Evolutionary conservation across 2,329 filamentous ascomycete species (phyloP).

Genomic region (Apiospora marii): DNA sequence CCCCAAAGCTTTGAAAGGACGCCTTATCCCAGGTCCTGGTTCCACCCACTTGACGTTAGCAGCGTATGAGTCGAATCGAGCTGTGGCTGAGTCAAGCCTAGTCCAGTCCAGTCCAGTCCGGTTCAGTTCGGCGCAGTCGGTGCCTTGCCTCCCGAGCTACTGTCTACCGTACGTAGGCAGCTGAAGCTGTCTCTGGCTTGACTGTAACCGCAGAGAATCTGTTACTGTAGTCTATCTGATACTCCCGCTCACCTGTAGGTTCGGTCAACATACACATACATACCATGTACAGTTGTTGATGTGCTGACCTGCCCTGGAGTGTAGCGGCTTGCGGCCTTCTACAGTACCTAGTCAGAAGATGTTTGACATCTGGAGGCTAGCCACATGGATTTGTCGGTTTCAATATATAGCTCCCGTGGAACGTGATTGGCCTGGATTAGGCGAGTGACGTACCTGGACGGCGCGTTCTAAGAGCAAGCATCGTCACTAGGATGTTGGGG

Average conservation of each 20-base stretch:
- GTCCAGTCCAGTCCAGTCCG: slow-evolving; percentile 1
- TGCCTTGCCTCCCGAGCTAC: neutral
- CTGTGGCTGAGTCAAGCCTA: slow-evolving; percentile 11
- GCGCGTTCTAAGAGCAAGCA: slow-evolving; percentile 5
- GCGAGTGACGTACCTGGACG: slow-evolving; percentile 10
- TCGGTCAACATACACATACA: neutral
- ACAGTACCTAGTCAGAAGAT: slow-evolving; percentile 16
- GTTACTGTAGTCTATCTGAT: neutral
- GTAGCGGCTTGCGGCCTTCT: neutral
- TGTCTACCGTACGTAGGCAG: neutral
- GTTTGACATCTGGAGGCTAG: neutral
- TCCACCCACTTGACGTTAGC: neutral
- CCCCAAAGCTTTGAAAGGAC: neutral
- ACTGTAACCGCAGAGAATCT: neutral
- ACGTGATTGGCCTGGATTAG: slow-evolving; percentile 6
- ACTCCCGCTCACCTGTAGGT: neutral
- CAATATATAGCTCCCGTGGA: neutral
- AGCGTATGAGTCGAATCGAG: slow-evolving; percentile 6
- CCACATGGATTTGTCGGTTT: neutral
- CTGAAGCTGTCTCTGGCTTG: neutral
- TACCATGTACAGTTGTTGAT: neutral
- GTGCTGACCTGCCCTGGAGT: slow-evolving; percentile 1
- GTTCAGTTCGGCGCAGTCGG: neutral
- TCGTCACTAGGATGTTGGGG: slow-evolving; percentile 5
- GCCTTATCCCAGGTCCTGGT: neutral